phyloP scores from a whole-genome alignment of 202 grass and related monocot species.

The Panicum virgatum region DNA sequence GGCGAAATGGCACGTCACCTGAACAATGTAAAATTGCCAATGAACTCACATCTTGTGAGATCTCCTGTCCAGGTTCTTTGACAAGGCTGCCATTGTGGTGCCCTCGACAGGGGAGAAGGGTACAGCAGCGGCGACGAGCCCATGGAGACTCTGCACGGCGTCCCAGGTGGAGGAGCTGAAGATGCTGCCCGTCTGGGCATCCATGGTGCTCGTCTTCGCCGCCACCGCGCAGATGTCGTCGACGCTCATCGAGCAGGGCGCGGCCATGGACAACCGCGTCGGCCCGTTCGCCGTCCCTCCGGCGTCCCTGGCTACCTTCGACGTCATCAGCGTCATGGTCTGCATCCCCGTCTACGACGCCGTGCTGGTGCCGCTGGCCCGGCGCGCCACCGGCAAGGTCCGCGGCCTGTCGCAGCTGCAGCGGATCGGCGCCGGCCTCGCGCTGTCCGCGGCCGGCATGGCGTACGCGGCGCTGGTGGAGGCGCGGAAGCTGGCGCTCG shows the following conservation, averaged over 20 bases:
- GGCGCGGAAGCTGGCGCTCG: conserved; percentile 2
- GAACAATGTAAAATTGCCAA: not conserved
- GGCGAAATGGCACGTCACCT: too few species aligned
- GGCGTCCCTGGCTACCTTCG: conserved; percentile 45
- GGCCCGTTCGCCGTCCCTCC: conserved; percentile 41
- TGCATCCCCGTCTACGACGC: conserved; percentile 51
- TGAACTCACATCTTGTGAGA: not conserved
- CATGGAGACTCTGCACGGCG: conserved; percentile 49
- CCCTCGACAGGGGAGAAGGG: not conserved
- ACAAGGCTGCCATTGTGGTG: conserved; percentile 1
- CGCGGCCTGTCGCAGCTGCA: conserved; percentile 58
- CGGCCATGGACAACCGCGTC: conserved; percentile 35
- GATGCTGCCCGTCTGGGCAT: conserved; percentile 44
- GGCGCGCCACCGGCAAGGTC: conserved; percentile 44
- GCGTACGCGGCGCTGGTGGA: conserved; percentile 40
- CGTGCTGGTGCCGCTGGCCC: not conserved
- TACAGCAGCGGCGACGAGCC: not conserved
- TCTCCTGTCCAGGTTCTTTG: not conserved
- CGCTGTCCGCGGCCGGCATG: conserved; percentile 30
- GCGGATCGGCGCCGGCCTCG: conserved; percentile 48
- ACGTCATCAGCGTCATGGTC: conserved; percentile 47
- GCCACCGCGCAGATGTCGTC: conserved; percentile 41
- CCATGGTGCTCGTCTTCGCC: conserved; percentile 36
- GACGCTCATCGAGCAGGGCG: conserved; percentile 54
- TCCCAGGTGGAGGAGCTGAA: conserved; percentile 61